These are phyloP conservation scores for Daldinia caldariorum DNA, from an alignment of 495 filamentous ascomycete species.

Conservation along the genomic window DNA sequence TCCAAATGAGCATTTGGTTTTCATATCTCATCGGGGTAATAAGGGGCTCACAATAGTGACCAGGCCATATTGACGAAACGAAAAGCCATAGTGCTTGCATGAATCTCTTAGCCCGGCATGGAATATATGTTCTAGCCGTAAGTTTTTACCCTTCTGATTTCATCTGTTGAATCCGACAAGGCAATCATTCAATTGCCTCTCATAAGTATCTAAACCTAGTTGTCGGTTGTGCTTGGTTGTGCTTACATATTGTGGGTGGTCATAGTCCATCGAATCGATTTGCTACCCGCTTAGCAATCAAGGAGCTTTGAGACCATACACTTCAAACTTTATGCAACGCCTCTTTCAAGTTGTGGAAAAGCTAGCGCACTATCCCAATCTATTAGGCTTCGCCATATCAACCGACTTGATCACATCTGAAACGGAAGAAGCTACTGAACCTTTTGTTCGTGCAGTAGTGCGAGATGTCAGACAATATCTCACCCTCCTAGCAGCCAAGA, in stretches of 20 bases:
- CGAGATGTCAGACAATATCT: constrained; percentile 80
- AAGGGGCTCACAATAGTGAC: constrained; percentile 10
- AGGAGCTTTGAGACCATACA: constrained; percentile 56
- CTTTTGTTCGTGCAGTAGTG: constrained; percentile 77
- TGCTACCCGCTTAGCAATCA: constrained; percentile 65
- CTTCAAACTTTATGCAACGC: constrained; percentile 61
- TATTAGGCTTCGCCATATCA: constrained; percentile 79
- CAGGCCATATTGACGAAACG: constrained; percentile 70
- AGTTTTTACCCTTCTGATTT: constrained; percentile 56
- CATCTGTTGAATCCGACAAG: background rate
- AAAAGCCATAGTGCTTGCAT: constrained; percentile 72
- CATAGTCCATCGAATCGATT: constrained; percentile 56
- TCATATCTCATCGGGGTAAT: background rate
- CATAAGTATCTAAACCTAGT: background rate
- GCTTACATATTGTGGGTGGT: background rate
- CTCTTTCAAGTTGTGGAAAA: constrained; percentile 75
- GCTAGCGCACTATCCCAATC: constrained; percentile 71
- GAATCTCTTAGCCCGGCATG: constrained; percentile 70
- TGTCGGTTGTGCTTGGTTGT: background rate
- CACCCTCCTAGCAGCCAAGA: constrained; percentile 37
- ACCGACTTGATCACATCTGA: constrained; percentile 72
- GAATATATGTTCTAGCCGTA: constrained; percentile 80
- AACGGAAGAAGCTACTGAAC: constrained; percentile 67
- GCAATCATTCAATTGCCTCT: background rate
- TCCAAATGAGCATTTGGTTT: background rate